Conservation (phyloP, 495 filamentous ascomycete genomes). For the Aspergillus conjunctus region DNA sequence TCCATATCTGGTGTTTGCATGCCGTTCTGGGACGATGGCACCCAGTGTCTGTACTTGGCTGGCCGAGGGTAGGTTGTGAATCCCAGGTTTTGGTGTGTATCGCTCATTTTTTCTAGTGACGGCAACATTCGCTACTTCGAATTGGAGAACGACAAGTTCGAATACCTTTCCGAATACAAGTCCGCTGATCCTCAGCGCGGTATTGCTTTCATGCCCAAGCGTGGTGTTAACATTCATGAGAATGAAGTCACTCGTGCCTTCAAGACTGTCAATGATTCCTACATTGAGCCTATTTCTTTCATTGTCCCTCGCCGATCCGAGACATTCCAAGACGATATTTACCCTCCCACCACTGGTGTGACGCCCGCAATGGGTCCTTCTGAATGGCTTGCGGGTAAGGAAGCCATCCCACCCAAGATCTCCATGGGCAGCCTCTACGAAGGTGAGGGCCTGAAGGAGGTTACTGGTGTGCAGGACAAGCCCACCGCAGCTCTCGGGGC, state of each 20-base stretch:
- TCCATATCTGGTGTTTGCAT: constrained; percentile 97
- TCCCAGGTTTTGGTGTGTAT: constrained; percentile 1
- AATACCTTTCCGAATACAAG: constrained; percentile 94
- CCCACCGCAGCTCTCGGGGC: constrained; percentile 50
- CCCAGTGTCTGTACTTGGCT: constrained; percentile 88
- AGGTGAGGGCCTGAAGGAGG: constrained; percentile 72
- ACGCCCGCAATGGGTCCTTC: constrained; percentile 76
- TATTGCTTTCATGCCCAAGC: constrained; percentile 91
- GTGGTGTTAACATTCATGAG: constrained; percentile 92
- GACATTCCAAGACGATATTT: constrained; percentile 96
- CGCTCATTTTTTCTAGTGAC: constrained; percentile 59
- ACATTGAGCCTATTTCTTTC: constrained; percentile 96
- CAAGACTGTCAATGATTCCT: constrained; percentile 93
- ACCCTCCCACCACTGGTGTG: constrained; percentile 74
- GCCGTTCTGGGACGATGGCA: constrained; percentile 99
- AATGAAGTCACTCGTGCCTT: constrained; percentile 95
- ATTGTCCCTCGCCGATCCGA: constrained; percentile 95
- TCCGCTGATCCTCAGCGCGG: constrained; percentile 92
- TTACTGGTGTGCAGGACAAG: constrained; percentile 67
- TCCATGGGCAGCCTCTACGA: constrained; percentile 91
- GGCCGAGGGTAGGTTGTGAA: constrained; percentile 79
- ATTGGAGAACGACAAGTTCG: constrained; percentile 96
- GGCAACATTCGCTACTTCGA: constrained; percentile 99
- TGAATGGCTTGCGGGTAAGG: constrained; percentile 87
- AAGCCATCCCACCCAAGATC: constrained; percentile 82